Evolutionary conservation across 2,329 filamentous ascomycete species (phyloP), one percentile per base, ranked within the genome.

Genomic region (Verticillium dahliae): DNA sequence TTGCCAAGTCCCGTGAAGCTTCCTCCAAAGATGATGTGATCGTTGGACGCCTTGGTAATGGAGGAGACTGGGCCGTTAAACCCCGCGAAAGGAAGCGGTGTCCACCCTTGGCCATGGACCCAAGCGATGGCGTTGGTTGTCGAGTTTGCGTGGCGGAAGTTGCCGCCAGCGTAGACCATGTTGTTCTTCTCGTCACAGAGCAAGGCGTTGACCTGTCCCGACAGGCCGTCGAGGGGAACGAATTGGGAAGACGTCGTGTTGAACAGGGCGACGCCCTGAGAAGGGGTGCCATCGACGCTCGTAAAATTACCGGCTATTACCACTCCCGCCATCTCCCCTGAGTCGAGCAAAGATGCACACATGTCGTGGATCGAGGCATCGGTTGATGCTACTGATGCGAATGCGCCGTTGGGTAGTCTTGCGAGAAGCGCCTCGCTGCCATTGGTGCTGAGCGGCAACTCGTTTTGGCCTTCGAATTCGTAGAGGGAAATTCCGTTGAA

Each of bases 231-330:
- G 45, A 97, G 76, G n/a, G 92, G 82, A 1, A 85, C 89, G 58
- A 97, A 81, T 41, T 83, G 75, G 55, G 85, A 85, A 4, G 86
- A 89, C 65, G 86, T 85, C 3, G 90, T 86, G 72, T 97, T 86
- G 76, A 93, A 92, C 56, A 96, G 74, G 31, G 93, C 95, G 61
- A 96, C 85, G 55, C 90, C 91, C 60, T 87, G 87, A 2, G 92
- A 91, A 70, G 90, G 79, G 61, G 89, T 82, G 62, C 87, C 87
- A 62, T 88, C 91, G 65, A 99, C 78, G 73, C 91, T 96, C 37
- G 95, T 98, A 73, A 99, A 99, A 78, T 98, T 98, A 57, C 95
- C 95, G 61, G 90, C 95, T 15, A 99, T 84, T 57, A 98, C 84
- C 34, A 98, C 85, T 50, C 90, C 89, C n/a, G 84, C 80, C 61